phyloP scores from a whole-genome alignment of 495 filamentous ascomycete genomes.

The Aspergillus panamensis region DNA sequence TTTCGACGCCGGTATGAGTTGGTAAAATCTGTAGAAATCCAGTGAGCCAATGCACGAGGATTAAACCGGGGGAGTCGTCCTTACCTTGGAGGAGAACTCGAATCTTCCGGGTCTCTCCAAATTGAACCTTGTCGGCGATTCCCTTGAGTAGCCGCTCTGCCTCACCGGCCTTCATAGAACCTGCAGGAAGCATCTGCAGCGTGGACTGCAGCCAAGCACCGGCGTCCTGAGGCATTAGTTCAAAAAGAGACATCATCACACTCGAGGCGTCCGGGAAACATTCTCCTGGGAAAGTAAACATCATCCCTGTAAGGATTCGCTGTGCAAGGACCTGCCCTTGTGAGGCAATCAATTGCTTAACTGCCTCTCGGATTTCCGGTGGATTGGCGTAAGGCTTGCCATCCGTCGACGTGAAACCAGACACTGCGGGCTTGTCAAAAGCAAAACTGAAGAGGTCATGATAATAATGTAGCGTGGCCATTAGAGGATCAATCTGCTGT shows the following conservation, averaged over 20 bases:
- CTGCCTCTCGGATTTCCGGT: constrained; percentile 60
- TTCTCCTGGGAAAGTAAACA: constrained; percentile 94
- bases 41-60: constrained; percentile 14
- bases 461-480: constrained; percentile 87
- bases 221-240: constrained; percentile 75
- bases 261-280: constrained; percentile 92
- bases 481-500: constrained; percentile 85
- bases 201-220: constrained; percentile 77
- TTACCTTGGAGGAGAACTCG: constrained; percentile 73
- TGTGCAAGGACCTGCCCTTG: constrained; percentile 80
- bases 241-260: constrained; percentile 83
- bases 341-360: constrained; percentile 64
- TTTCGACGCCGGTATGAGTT: constrained; percentile 90
- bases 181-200: constrained; percentile 74
- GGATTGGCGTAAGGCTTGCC: constrained; percentile 49
- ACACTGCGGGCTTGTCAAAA: constrained; percentile 69
- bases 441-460: constrained; percentile 91
- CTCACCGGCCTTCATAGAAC: constrained; percentile 66
- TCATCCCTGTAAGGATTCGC: constrained; percentile 90
- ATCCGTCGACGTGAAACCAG: constrained; percentile 53
- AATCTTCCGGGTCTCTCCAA: constrained; percentile 75
- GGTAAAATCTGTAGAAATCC: constrained; percentile 66
- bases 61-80: neutral
- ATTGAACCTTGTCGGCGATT: constrained; percentile 63
- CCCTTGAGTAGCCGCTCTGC: constrained; percentile 61